Conservation (phyloP, 2,329 filamentous ascomycete species). For the Ceratocystis alfenasii region DNA sequence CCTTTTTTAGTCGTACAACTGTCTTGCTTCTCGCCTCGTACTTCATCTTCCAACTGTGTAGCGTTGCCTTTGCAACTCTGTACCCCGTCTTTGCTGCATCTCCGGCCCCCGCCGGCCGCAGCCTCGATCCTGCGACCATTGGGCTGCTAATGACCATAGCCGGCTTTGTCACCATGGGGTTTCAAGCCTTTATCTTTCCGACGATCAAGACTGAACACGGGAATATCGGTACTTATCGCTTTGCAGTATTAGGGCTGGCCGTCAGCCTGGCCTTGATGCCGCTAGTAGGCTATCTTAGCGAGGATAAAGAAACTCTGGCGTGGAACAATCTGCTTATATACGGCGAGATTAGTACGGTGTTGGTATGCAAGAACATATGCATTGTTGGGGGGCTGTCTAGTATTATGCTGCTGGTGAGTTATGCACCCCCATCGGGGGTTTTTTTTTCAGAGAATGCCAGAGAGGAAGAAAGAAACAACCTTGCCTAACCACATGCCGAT, state of each 20-base stretch:
- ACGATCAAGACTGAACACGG: slow-evolving; percentile 66
- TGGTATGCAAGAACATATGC: slow-evolving; percentile 82
- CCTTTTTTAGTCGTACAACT: slow-evolving; percentile 65
- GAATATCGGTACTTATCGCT: slow-evolving; percentile 73
- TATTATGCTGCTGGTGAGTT: slow-evolving; percentile 67
- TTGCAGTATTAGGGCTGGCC: slow-evolving; percentile 66
- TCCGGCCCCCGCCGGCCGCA: slow-evolving; percentile 61
- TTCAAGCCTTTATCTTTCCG: slow-evolving; percentile 78
- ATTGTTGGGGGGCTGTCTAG: slow-evolving; percentile 82
- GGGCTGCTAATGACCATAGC: slow-evolving; percentile 77
- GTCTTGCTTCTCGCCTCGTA: slow-evolving; percentile 73
- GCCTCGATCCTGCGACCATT: slow-evolving; percentile 64
- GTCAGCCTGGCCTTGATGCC: slow-evolving; percentile 79
- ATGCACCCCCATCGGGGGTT: background rate
- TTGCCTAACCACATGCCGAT: background rate
- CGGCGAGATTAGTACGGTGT: slow-evolving; percentile 62
- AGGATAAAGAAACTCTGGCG: background rate
- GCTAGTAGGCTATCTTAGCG: slow-evolving; percentile 66
- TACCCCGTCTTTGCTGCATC: slow-evolving; percentile 87
- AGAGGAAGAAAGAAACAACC: background rate
- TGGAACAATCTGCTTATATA: slow-evolving; percentile 54
- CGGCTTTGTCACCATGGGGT: slow-evolving; percentile 72
- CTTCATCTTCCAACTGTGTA: slow-evolving; percentile 83
- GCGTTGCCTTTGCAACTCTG: slow-evolving; percentile 88
- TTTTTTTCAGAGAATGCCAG: background rate